phyloP scores from a whole-genome alignment of 805 yeast species.

The Starmerella sirachaensis region DNA sequence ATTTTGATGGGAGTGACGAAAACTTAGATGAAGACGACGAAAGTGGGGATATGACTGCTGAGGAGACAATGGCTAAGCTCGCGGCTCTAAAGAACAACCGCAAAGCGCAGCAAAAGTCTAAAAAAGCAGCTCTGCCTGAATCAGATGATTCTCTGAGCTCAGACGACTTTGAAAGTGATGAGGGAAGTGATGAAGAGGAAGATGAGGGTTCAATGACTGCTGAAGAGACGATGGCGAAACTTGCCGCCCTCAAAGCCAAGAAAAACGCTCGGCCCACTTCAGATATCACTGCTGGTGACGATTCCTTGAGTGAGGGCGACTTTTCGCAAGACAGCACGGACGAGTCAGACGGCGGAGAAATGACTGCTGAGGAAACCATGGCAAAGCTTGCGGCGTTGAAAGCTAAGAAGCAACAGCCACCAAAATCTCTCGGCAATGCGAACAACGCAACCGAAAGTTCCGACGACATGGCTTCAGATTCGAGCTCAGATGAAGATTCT shows the following conservation, averaged over 20 bases:
- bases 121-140: background rate
- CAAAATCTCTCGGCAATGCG: too few relatives aligned
- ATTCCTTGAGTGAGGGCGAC: conserved; percentile 4
- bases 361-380: conserved; percentile 23
- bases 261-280: background rate
- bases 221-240: conserved; percentile 23
- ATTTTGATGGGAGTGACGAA: conserved; percentile 10
- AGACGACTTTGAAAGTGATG: conserved; percentile 21
- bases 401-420: conserved; percentile 14
- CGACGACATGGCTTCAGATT: conserved; percentile 9
- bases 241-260: conserved; percentile 21
- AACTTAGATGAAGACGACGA: background rate
- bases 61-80: conserved; percentile 22
- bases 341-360: conserved; percentile 1
- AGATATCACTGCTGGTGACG: background rate
- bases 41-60: conserved; percentile 19
- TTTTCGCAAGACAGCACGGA: background rate
- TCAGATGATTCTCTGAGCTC: conserved; percentile 17
- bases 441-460: conserved; percentile 9
- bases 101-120: background rate
- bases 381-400: conserved; percentile 23
- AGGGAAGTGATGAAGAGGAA: conserved; percentile 10
- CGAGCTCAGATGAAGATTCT: conserved; percentile 14
- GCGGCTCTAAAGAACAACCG: conserved; percentile 20
- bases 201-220: conserved; percentile 14